These are phyloP conservation scores for Rugonectria rugulosa DNA, from an alignment of 2,329 filamentous ascomycete genomes.

Conservation along the genomic window DNA sequence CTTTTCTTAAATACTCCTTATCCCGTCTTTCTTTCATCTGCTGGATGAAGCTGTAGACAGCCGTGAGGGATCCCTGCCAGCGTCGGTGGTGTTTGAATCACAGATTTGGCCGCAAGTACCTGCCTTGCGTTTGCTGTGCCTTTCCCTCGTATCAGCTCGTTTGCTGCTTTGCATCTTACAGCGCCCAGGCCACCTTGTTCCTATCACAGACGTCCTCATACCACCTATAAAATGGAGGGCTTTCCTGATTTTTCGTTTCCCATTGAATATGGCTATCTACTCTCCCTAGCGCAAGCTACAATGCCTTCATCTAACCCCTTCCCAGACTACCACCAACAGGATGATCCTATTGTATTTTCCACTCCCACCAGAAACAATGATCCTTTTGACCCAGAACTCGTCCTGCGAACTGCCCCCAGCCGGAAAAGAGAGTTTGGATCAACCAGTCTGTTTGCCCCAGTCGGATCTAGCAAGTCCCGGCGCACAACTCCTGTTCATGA, in stretches of 20 bases:
- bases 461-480: slow-evolving; percentile 43
- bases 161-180: too few relatives aligned
- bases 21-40: neutral
- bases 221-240: neutral
- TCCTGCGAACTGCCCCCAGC: slow-evolving; percentile 34
- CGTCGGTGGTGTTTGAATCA: too few relatives aligned
- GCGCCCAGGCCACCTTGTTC: too few relatives aligned
- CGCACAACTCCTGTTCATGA: slow-evolving; percentile 38
- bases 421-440: slow-evolving; percentile 41
- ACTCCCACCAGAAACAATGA: slow-evolving; percentile 21
- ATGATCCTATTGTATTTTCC: slow-evolving; percentile 29
- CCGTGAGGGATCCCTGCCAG: neutral
- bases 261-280: neutral
- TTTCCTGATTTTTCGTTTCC: neutral
- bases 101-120: neutral
- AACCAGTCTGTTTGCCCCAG: slow-evolving; percentile 21
- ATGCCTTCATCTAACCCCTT: slow-evolving; percentile 19
- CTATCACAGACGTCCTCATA: neutral
- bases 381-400: slow-evolving; percentile 19
- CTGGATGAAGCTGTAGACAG: neutral
- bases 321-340: slow-evolving; percentile 13
- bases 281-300: neutral
- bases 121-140: neutral
- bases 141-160: neutral
- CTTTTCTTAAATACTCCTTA: slow-evolving; percentile 1